A percentile compares a stretch with the other conserved stretches of the same genome.
Evolutionary conservation across 2,329 filamentous ascomycete genomes (phyloP).

Genomic region (Fusarium tuaranense): DNA sequence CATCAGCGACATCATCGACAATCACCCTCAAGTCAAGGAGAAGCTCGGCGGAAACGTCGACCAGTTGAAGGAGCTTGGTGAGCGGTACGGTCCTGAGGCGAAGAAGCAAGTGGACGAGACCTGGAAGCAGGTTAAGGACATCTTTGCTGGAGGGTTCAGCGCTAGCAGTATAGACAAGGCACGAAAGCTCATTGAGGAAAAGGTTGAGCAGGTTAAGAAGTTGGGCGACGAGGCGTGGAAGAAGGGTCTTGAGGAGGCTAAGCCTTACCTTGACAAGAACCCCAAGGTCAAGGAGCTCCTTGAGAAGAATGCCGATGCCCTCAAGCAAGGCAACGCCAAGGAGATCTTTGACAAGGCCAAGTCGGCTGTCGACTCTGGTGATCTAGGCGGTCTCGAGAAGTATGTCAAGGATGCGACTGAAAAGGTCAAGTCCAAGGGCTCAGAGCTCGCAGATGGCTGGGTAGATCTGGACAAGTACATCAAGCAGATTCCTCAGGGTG

Average conservation of each 20-base stretch:
- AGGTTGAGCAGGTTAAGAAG: slow-evolving; percentile 73
- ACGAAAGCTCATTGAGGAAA: slow-evolving; percentile 75
- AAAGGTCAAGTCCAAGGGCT: slow-evolving; percentile 61
- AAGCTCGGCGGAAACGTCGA: slow-evolving; percentile 76
- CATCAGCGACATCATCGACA: slow-evolving; percentile 73
- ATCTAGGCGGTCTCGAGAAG: slow-evolving; percentile 58
- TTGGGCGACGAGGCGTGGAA: slow-evolving; percentile 79
- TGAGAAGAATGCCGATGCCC: slow-evolving; percentile 74
- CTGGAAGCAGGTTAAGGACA: slow-evolving; percentile 73
- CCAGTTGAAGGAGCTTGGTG: slow-evolving; percentile 75
- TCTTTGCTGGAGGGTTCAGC: slow-evolving; percentile 71
- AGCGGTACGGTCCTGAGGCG: slow-evolving; percentile 78
- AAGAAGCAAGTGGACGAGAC: slow-evolving; percentile 82
- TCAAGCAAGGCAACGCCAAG: slow-evolving; percentile 75
- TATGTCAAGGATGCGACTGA: slow-evolving; percentile 49
- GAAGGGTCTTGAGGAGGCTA: slow-evolving; percentile 76
- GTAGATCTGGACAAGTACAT: slow-evolving; percentile 71
- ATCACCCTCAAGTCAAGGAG: slow-evolving; percentile 79
- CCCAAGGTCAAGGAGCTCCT: slow-evolving; percentile 79
- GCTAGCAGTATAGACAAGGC: slow-evolving; percentile 65
- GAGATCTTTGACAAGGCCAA: slow-evolving; percentile 74
- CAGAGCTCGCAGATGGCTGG: slow-evolving; percentile 51
- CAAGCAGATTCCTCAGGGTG: slow-evolving; percentile 73
- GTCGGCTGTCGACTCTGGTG: slow-evolving; percentile 70
- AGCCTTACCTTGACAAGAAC: slow-evolving; percentile 80